Evolutionary conservation across 2,329 filamentous ascomycete species (phyloP).

Genomic region (Stemphylium vesicarium): DNA sequence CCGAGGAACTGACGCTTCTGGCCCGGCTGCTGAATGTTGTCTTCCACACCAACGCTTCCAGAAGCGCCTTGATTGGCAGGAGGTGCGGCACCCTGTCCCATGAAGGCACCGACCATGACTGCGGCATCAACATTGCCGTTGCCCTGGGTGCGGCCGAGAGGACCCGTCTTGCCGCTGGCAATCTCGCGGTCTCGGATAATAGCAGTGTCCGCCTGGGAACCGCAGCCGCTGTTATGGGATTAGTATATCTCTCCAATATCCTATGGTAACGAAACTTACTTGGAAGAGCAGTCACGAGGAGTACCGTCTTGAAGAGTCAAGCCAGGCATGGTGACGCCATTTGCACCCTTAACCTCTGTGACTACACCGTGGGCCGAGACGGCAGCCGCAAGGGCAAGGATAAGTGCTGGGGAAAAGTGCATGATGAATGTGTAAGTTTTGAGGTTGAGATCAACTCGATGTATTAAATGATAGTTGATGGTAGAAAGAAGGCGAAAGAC

Average conservation of each 20-base stretch:
- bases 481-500: slow-evolving; percentile 14
- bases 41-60: slow-evolving; percentile 40
- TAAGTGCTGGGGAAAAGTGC: slow-evolving; percentile 36
- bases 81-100: slow-evolving; percentile 50
- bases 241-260: slow-evolving; percentile 9
- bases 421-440: slow-evolving; percentile 22
- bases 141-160: slow-evolving; percentile 68
- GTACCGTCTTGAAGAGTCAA: slow-evolving; percentile 69
- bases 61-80: slow-evolving; percentile 43
- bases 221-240: slow-evolving; percentile 54
- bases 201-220: slow-evolving; percentile 70
- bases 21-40: slow-evolving; percentile 32
- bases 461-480: background rate
- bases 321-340: slow-evolving; percentile 68
- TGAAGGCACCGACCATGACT: slow-evolving; percentile 66
- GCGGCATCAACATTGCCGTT: slow-evolving; percentile 66
- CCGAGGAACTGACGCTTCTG: slow-evolving; percentile 43
- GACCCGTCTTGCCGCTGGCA: slow-evolving; percentile 58
- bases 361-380: slow-evolving; percentile 65
- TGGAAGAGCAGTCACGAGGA: slow-evolving; percentile 68
- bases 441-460: slow-evolving; percentile 27
- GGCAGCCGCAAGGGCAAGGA: slow-evolving; percentile 44
- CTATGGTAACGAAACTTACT: slow-evolving; percentile 23
- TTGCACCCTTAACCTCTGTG: slow-evolving; percentile 63
- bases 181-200: slow-evolving; percentile 71